Conservation (phyloP, 2,329 filamentous ascomycete genomes). For the Fusarium paranaense region DNA sequence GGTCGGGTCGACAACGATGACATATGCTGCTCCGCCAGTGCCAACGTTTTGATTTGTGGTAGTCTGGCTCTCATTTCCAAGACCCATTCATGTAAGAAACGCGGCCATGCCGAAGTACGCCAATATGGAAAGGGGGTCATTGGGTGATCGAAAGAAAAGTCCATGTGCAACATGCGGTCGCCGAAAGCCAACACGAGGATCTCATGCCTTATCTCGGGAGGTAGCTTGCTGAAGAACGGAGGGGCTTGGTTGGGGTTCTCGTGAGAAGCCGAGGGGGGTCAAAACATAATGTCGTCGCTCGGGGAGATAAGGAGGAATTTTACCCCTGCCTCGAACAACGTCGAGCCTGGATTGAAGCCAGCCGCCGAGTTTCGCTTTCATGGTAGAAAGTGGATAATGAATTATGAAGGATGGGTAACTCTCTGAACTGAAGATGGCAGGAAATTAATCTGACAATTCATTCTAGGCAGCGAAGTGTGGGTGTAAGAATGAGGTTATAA, state of each 20-base stretch:
- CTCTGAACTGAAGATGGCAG: background rate
- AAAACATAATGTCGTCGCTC: background rate
- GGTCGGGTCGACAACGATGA: background rate
- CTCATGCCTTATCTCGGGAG: background rate
- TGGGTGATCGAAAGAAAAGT: background rate
- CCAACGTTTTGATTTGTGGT: background rate
- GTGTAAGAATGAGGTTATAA: background rate
- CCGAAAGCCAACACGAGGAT: constrained; percentile 1
- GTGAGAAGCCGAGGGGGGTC: background rate
- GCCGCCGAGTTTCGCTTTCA: background rate
- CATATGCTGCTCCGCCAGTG: constrained; percentile 18
- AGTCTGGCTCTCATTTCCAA: background rate
- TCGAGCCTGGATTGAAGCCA: background rate
- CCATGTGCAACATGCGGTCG: background rate
- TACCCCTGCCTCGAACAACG: background rate
- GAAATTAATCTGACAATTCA: background rate
- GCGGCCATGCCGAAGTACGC: background rate
- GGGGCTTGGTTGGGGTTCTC: background rate
- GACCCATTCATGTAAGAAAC: background rate
- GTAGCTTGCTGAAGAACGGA: background rate
- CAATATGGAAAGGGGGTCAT: background rate
- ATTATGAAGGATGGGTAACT: background rate
- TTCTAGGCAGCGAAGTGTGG: background rate
- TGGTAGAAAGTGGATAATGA: background rate
- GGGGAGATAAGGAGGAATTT: background rate